These are phyloP conservation scores for Citrullus colocynthis DNA, from an alignment of 306 rosid genomes.

Conservation along the genomic window DNA sequence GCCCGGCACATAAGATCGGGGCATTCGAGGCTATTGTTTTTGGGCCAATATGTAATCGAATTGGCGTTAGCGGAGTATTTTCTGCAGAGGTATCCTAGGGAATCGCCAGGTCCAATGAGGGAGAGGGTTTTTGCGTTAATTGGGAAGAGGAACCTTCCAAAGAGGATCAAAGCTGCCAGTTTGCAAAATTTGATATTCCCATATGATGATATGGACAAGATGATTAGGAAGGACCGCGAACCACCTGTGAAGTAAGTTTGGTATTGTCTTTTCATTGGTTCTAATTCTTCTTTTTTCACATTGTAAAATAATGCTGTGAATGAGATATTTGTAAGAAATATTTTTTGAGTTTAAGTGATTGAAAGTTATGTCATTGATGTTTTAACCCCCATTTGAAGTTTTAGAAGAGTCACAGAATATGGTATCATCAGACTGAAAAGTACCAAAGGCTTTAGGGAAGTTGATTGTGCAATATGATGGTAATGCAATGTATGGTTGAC, in stretches of 20 bases:
- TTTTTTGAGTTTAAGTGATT: not conserved
- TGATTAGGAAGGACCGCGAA: conserved; percentile 70
- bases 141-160: conserved; percentile 71
- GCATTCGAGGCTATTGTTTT: conserved; percentile 68
- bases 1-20: conserved; percentile 68
- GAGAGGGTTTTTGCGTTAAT: conserved; percentile 79
- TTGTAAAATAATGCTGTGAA: not conserved
- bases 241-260: conserved; percentile 74
- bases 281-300: not conserved
- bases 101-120: conserved; percentile 95
- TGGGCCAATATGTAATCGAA: conserved; percentile 84
- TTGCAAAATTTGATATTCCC: conserved; percentile 90
- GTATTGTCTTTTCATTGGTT: not conserved
- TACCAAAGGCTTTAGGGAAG: not conserved
- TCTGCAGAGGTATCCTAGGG: conserved; percentile 93
- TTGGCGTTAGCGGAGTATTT: conserved; percentile 65
- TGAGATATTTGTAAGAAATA: not conserved
- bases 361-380: not conserved
- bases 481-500: not conserved
- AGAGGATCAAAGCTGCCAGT: conserved; percentile 87
- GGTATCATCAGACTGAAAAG: not conserved
- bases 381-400: not conserved
- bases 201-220: conserved; percentile 62
- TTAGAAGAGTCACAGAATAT: not conserved
- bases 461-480: not conserved